Conservation (phyloP, 257 asterid genomes). For the Scutellaria minor region DNA sequence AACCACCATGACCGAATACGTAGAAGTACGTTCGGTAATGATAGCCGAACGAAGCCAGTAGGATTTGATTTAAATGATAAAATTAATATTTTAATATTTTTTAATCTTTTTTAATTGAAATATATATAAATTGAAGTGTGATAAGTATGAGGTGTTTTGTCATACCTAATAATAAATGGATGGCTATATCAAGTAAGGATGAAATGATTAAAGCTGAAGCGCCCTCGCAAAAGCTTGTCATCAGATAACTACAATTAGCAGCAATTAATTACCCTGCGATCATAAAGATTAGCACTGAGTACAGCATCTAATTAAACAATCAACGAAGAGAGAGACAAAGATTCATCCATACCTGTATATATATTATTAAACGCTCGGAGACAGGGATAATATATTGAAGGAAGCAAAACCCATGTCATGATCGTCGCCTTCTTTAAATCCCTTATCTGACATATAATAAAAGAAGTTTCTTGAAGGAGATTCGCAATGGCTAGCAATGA, state of each 20-base stretch:
- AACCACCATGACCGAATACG: no score
- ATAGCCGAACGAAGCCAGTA: no score
- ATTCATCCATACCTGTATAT: neutral
- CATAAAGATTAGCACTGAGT: neutral
- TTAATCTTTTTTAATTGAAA: no score
- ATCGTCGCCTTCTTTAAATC: slow-evolving; percentile 26
- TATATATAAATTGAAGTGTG: no score
- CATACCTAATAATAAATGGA: no score
- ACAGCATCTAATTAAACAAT: neutral
- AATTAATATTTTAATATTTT: no score
- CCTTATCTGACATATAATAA: neutral
- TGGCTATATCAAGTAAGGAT: no score
- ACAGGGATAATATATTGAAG: neutral
- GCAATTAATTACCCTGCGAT: neutral
- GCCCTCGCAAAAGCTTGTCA: no score
- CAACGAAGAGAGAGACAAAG: neutral
- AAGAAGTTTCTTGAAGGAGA: slow-evolving; percentile 31
- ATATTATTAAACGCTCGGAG: neutral
- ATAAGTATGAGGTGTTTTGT: no score
- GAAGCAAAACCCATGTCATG: slow-evolving; percentile 38
- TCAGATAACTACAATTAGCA: neutral
- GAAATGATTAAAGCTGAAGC: no score
- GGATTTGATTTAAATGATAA: no score
- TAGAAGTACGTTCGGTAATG: no score
- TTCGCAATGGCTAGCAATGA: slow-evolving; percentile 59